phyloP scores from a whole-genome alignment of 73 alveolate species.

The Symbiodinium pilosum region DNA sequence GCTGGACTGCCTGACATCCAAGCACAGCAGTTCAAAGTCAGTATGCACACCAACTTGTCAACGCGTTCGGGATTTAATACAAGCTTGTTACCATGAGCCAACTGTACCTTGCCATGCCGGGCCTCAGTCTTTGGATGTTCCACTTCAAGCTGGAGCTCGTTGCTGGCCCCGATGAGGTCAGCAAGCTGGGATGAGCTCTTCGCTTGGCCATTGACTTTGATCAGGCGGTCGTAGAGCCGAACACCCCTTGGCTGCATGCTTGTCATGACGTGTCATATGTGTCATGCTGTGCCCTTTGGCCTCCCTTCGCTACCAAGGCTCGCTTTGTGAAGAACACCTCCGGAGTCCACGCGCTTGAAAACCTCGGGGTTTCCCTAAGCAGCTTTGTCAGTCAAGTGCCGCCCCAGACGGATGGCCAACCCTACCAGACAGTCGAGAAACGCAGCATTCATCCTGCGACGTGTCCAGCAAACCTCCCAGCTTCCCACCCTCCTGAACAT shows the following conservation, averaged over 20 bases:
- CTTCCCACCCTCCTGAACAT: neutral
- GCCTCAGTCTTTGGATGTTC: neutral
- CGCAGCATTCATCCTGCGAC: neutral
- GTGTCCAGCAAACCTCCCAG: conserved; percentile 3
- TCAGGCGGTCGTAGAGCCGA: neutral
- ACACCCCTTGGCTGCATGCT: neutral
- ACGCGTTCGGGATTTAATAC: too few relatives aligned
- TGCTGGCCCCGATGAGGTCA: neutral
- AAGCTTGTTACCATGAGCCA: too few relatives aligned
- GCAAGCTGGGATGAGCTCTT: neutral
- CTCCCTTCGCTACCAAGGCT: neutral
- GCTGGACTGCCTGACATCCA: too few relatives aligned
- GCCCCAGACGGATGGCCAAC: neutral
- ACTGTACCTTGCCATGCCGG: too few relatives aligned
- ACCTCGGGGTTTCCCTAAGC: neutral
- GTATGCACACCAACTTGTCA: too few relatives aligned
- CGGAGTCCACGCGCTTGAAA: neutral
- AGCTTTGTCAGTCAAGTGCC: neutral
- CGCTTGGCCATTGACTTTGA: conserved; percentile 15
- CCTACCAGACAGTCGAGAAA: neutral
- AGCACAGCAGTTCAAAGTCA: too few relatives aligned
- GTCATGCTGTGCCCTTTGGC: too few relatives aligned
- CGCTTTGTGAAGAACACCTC: neutral
- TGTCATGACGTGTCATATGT: too few relatives aligned
- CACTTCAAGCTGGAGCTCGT: neutral